Conservation (phyloP, 371 early-diverging fungal species). For the Mucor velutinosus region DNA sequence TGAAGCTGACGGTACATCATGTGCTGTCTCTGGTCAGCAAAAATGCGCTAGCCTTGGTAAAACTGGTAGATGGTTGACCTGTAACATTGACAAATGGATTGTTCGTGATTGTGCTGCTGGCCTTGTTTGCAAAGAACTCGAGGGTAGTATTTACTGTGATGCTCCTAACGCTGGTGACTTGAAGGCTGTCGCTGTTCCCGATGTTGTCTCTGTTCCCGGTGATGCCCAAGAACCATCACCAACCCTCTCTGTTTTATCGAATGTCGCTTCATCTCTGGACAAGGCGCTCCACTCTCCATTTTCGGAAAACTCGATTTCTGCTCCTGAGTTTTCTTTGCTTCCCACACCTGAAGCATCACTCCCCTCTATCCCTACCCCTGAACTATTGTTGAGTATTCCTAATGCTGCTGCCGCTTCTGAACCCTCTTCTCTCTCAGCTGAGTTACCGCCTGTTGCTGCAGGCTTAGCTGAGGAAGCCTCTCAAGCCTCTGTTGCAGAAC, state of each 20-base stretch:
- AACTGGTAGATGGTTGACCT: conserved; percentile 34
- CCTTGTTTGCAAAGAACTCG: conserved; percentile 28
- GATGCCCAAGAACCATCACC: background rate
- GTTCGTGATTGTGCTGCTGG: conserved; percentile 29
- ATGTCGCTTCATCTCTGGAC: background rate
- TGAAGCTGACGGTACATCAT: conserved; percentile 5
- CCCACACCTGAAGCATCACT: background rate
- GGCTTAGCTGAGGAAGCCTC: background rate
- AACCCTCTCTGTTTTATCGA: background rate
- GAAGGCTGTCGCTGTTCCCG: background rate
- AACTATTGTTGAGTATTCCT: background rate
- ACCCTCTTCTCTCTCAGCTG: background rate
- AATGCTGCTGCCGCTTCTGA: background rate
- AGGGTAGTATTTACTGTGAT: conserved; percentile 3
- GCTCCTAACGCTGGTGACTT: background rate
- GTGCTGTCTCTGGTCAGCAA: conserved; percentile 19
- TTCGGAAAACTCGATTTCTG: background rate
- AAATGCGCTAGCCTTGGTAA: conserved; percentile 30
- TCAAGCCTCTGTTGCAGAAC: background rate
- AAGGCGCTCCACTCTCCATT: background rate
- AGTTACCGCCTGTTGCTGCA: background rate
- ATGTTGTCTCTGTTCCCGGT: background rate
- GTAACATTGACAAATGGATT: conserved; percentile 33
- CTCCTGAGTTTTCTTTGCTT: background rate
- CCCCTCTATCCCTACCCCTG: background rate